These are phyloP conservation scores for Hawksworthiomyces lignivorus DNA, from an alignment of 2,329 filamentous ascomycete species.

Conservation along the genomic window DNA sequence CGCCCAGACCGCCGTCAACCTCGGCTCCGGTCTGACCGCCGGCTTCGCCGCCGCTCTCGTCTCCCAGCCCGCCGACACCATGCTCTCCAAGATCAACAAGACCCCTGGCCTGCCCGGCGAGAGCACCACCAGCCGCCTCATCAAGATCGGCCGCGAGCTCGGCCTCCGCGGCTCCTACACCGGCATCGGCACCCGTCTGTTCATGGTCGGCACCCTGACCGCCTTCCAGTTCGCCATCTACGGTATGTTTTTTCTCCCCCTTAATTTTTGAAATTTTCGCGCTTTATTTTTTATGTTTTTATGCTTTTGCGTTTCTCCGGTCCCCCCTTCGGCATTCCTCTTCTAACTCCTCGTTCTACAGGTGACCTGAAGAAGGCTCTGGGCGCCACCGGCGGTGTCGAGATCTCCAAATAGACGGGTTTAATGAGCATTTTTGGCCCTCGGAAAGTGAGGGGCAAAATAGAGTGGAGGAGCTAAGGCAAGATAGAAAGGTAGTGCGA, in stretches of 20 bases:
- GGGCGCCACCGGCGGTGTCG: slow-evolving; percentile 67
- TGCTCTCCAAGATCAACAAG: slow-evolving; percentile 89
- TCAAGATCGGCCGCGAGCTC: slow-evolving; percentile 76
- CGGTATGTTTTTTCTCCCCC: no score
- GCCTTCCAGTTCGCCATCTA: slow-evolving; percentile 81
- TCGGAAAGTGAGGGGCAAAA: no score
- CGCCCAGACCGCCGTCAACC: slow-evolving; percentile 66
- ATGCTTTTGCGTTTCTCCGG: no score
- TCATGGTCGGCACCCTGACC: slow-evolving; percentile 55
- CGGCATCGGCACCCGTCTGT: slow-evolving; percentile 61
- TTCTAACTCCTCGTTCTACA: not conserved
- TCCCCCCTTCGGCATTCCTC: no score
- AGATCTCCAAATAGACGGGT: slow-evolving; percentile 47
- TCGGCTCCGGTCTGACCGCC: slow-evolving; percentile 32
- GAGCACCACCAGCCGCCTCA: slow-evolving; percentile 63
- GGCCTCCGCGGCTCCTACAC: slow-evolving; percentile 64
- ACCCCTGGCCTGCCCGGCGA: slow-evolving; percentile 72
- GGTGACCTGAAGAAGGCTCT: slow-evolving; percentile 57
- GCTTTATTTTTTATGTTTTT: no score
- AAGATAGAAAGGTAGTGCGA: not conserved
- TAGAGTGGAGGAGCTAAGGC: no score
- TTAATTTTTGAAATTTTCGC: no score
- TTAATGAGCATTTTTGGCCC: no score
- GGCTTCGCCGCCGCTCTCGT: slow-evolving; percentile 75
- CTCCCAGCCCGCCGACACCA: slow-evolving; percentile 78